phyloP scores from a whole-genome alignment of 2,329 filamentous ascomycete species.

The Fusarium napiforme region DNA sequence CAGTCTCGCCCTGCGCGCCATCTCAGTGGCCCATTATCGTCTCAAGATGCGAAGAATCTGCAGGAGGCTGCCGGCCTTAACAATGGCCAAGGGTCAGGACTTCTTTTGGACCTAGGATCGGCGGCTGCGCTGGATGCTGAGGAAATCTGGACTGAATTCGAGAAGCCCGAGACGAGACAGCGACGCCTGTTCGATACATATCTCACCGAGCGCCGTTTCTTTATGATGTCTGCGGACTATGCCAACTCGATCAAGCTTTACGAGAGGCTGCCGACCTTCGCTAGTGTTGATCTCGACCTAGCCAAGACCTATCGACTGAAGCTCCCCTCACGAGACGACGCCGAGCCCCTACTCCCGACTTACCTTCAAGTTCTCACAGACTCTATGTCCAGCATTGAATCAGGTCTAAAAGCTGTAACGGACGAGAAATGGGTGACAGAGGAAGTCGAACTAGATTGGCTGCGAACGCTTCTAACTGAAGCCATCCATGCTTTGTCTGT shows the following conservation, averaged over 20 bases:
- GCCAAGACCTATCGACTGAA: conserved; percentile 48
- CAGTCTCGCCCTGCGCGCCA: conserved; percentile 81
- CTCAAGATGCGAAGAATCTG: conserved; percentile 80
- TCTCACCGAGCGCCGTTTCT: conserved; percentile 75
- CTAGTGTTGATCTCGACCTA: conserved; percentile 42
- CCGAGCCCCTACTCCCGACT: conserved; percentile 59
- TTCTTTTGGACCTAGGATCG: conserved; percentile 64
- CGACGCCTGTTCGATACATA: conserved; percentile 77
- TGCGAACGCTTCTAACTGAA: conserved; percentile 73
- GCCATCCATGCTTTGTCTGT: conserved; percentile 78
- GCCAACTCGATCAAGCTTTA: conserved; percentile 61
- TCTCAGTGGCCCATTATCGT: conserved; percentile 76
- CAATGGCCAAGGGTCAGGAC: conserved; percentile 66
- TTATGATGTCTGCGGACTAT: conserved; percentile 72
- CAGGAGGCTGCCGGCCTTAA: conserved; percentile 77
- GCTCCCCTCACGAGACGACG: conserved; percentile 48
- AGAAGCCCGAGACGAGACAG: conserved; percentile 70
- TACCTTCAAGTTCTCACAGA: conserved; percentile 60
- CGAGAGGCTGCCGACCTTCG: conserved; percentile 51
- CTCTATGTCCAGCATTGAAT: conserved; percentile 61
- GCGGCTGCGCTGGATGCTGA: conserved; percentile 62
- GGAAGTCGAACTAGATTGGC: conserved; percentile 68
- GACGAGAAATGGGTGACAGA: conserved; percentile 63
- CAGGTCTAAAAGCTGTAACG: conserved; percentile 62
- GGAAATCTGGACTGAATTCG: conserved; percentile 68